These are phyloP conservation scores for Setomelanomma holmii DNA, from an alignment of 2,329 filamentous ascomycete species.

Conservation along the genomic window DNA sequence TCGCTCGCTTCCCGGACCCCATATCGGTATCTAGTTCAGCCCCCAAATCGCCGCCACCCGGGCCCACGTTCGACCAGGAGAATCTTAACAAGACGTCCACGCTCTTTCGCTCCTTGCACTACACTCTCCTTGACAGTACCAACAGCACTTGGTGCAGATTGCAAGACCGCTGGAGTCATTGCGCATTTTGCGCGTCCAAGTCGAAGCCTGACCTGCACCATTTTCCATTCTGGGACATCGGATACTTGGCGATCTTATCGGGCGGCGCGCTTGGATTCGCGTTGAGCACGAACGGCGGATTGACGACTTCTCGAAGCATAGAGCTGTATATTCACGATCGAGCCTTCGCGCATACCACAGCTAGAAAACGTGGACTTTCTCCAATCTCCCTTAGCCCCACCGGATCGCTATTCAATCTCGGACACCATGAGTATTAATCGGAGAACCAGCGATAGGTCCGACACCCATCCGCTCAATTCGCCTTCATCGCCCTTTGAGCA, in stretches of 20 bases:
- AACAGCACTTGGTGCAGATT: neutral
- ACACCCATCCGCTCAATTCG: conserved; percentile 10
- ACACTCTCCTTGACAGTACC: neutral
- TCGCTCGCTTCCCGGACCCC: neutral
- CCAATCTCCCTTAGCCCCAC: no score
- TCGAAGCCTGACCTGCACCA: neutral
- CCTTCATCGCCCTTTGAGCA: conserved; percentile 10
- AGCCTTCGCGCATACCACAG: no score
- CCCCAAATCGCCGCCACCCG: neutral
- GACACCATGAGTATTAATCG: conserved; percentile 15
- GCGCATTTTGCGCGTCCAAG: neutral
- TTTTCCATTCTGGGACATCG: neutral
- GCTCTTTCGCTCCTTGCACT: neutral
- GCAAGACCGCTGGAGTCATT: neutral
- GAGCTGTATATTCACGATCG: neutral
- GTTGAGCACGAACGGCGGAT: neutral
- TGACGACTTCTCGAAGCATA: neutral
- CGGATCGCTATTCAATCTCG: no score
- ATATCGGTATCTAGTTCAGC: conserved; percentile 3
- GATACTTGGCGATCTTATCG: neutral
- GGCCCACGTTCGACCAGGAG: neutral
- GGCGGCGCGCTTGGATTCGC: neutral
- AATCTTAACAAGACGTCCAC: neutral
- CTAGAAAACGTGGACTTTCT: no score
- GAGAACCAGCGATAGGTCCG: conserved; percentile 4